Conservation (phyloP, 129 eudicot genomes). For the Pittosporum tobira region DNA sequence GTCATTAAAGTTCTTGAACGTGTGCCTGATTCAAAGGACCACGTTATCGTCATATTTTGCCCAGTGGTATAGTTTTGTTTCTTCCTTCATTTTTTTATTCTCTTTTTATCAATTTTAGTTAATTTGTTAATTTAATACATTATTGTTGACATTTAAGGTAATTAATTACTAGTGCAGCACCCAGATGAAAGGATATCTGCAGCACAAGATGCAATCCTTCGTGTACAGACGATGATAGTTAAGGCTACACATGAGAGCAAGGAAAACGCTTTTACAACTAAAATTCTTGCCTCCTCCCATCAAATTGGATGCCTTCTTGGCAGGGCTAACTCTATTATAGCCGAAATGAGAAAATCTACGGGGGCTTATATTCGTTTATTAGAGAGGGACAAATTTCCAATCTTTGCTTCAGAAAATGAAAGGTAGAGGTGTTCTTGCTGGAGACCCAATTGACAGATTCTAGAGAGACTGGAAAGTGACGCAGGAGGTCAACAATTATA, state of each 20-base stretch:
- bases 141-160: constrained; percentile 8
- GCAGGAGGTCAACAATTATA: too few relatives aligned
- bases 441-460: too few relatives aligned
- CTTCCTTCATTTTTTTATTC: not conserved
- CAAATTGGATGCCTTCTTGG: constrained; percentile 97
- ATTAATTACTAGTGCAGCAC: constrained; percentile 42
- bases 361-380: constrained; percentile 84
- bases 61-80: constrained; percentile 51
- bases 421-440: constrained; percentile 58
- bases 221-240: constrained; percentile 71
- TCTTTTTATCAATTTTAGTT: too few relatives aligned
- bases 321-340: constrained; percentile 77
- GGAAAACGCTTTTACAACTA: constrained; percentile 44
- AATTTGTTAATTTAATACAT: too few relatives aligned
- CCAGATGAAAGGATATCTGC: constrained; percentile 82
- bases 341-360: constrained; percentile 85
- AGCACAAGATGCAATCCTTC: constrained; percentile 85
- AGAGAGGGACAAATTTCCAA: constrained; percentile 76
- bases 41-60: constrained; percentile 73
- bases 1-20: constrained; percentile 75
- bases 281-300: constrained; percentile 69
- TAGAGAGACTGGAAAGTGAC: too few relatives aligned
- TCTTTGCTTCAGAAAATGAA: constrained; percentile 66
- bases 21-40: constrained; percentile 61
- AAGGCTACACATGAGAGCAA: constrained; percentile 73